Conservation (phyloP, 306 rosid species). For the Sesbania bispinosa region DNA sequence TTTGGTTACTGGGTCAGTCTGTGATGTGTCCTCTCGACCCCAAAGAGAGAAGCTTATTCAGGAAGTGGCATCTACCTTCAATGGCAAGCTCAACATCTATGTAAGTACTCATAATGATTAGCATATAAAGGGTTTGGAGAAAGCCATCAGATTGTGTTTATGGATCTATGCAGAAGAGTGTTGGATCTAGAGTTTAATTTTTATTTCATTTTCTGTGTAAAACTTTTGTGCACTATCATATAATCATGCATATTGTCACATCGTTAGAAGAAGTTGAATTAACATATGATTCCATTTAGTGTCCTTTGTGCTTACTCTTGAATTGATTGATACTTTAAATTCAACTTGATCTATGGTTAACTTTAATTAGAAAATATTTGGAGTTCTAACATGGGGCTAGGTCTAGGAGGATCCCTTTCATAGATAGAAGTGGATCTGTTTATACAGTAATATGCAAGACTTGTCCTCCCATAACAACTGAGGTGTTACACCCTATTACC, state of each 20-base stretch:
- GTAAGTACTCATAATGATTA: slow-evolving; percentile 31
- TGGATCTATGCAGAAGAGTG: not conserved
- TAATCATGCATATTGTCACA: too few relatives aligned
- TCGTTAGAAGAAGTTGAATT: too few relatives aligned
- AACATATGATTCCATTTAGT: too few relatives aligned
- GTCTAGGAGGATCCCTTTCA: not conserved
- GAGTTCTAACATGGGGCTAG: not conserved
- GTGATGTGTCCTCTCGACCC: slow-evolving; percentile 56
- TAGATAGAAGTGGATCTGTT: not conserved
- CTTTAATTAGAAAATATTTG: not conserved
- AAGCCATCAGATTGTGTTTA: too few relatives aligned
- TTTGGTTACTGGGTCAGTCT: slow-evolving; percentile 58
- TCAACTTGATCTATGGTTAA: not conserved
- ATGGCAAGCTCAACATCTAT: slow-evolving; percentile 59
- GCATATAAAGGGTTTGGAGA: not conserved
- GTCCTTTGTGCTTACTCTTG: not conserved
- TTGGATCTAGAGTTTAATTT: not conserved
- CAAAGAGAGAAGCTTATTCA: slow-evolving; percentile 66
- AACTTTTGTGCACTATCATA: too few relatives aligned
- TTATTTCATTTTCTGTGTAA: not conserved
- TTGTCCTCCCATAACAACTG: not conserved
- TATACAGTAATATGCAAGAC: not conserved
- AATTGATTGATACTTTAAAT: not conserved
- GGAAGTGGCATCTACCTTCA: slow-evolving; percentile 47
- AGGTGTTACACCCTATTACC: not conserved